A percentile compares a stretch with the other conserved stretches of the same genome.
Conservation (phyloP, 306 rosid species). For the Delonix regia region DNA sequence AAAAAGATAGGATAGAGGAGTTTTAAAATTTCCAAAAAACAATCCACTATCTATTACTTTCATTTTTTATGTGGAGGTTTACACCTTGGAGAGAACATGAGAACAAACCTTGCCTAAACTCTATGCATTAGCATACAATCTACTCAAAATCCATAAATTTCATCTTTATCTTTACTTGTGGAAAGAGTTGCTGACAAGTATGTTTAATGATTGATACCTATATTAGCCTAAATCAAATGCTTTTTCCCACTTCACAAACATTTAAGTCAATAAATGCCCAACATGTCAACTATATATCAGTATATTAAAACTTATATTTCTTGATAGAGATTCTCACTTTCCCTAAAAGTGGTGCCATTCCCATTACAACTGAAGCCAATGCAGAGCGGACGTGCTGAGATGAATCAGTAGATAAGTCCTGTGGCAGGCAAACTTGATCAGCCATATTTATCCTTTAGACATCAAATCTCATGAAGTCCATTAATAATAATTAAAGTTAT, state of each 20-base stretch:
- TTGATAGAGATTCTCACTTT: slow-evolving; percentile 61
- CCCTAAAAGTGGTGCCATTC: slow-evolving; percentile 95
- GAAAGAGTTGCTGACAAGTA: neutral
- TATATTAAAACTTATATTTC: neutral
- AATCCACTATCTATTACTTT: too few relatives aligned
- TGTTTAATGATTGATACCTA: neutral
- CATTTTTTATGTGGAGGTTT: neutral
- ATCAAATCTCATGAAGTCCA: slow-evolving; percentile 17
- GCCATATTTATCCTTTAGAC: slow-evolving; percentile 23
- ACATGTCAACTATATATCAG: neutral
- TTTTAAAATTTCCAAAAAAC: neutral
- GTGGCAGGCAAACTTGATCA: slow-evolving; percentile 35
- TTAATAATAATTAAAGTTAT: slow-evolving; percentile 14
- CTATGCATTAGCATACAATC: neutral
- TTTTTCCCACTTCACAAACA: slow-evolving; percentile 23
- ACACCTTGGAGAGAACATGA: neutral
- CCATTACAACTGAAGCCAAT: slow-evolving; percentile 98
- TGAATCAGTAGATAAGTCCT: slow-evolving; percentile 95
- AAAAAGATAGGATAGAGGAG: neutral
- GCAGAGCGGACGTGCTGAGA: slow-evolving; percentile 98
- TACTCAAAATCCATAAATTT: neutral
- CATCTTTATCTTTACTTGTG: neutral
- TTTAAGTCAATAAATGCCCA: slow-evolving; percentile 10
- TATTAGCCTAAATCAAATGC: neutral
- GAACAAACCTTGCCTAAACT: neutral